A percentile compares a stretch with the other conserved stretches of the same genome.
Evolutionary conservation across 1,284 basidiomycete genomes (phyloP).

Genomic region (Anthracocystis walkeri): DNA sequence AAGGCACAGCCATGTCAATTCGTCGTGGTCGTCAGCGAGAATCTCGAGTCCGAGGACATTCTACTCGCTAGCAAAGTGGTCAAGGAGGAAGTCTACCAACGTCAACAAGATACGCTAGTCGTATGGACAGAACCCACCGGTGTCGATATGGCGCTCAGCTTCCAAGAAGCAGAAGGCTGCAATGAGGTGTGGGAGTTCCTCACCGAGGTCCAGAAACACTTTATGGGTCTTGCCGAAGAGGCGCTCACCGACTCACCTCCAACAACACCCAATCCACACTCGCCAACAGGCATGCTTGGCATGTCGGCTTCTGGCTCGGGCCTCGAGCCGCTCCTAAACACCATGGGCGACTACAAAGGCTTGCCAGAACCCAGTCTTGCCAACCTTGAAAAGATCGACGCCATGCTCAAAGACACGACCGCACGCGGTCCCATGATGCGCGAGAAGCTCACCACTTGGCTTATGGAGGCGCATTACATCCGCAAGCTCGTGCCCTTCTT

Average conservation of each 20-base stretch:
- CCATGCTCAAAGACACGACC: slow-evolving; percentile 58
- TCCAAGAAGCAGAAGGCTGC: slow-evolving; percentile 96
- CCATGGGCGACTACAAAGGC: slow-evolving; percentile 46
- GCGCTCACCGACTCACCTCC: slow-evolving; percentile 56
- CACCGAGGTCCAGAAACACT: slow-evolving; percentile 88
- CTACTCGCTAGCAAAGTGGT: slow-evolving; percentile 64
- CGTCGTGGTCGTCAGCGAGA: slow-evolving; percentile 64
- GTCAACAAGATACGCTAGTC: slow-evolving; percentile 84
- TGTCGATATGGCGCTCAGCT: slow-evolving; percentile 93
- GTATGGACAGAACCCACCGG: slow-evolving; percentile 98
- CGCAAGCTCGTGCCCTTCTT: slow-evolving; percentile 86
- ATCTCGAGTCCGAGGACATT: slow-evolving; percentile 64
- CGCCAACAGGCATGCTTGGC: slow-evolving; percentile 43
- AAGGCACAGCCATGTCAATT: slow-evolving; percentile 48
- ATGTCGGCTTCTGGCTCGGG: slow-evolving; percentile 46
- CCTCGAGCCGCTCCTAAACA: slow-evolving; percentile 46
- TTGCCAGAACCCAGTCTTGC: slow-evolving; percentile 69
- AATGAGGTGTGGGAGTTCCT: slow-evolving; percentile 98
- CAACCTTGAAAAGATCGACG: slow-evolving; percentile 68
- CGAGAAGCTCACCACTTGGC: slow-evolving; percentile 80
- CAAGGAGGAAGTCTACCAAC: slow-evolving; percentile 68
- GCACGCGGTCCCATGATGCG: slow-evolving; percentile 73
- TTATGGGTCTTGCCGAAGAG: slow-evolving; percentile 69
- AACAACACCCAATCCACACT: slow-evolving; percentile 46
- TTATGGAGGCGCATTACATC: slow-evolving; percentile 80